Evolutionary conservation across 2,329 filamentous ascomycete species (phyloP).

Genomic region (Chaetomiaceae sp.): DNA sequence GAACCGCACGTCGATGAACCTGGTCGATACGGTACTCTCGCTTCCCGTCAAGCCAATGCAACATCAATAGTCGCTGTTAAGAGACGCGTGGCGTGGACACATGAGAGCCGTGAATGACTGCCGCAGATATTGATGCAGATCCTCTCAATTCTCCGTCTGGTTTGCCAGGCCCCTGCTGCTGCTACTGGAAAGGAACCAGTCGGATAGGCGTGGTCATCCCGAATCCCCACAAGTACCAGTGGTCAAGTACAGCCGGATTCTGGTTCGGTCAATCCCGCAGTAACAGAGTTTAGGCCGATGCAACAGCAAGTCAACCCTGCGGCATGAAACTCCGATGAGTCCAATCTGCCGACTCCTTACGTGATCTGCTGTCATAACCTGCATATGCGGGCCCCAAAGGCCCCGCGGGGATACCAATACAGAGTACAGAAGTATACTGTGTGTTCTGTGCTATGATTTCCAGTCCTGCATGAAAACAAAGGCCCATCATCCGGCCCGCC

Average conservation of each 20-base stretch:
- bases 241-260: not conserved
- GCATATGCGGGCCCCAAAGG: not conserved
- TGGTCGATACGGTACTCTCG: no score
- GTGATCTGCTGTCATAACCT: not conserved
- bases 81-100: no score
- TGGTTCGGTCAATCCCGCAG: not conserved
- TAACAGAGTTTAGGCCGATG: not conserved
- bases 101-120: no score
- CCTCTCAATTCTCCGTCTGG: not conserved
- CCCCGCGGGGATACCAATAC: no score
- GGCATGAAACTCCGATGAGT: not conserved
- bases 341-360: constrained; percentile 3
- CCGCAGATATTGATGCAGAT: not conserved
- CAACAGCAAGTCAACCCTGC: not conserved
- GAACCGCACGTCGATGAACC: no score
- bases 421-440: no score
- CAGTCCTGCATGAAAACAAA: no score
- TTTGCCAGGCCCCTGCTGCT: not conserved
- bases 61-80: not conserved
- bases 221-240: not conserved
- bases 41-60: not conserved
- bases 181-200: not conserved
- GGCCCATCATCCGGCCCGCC: no score
- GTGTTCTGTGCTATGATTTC: no score
- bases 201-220: not conserved